phyloP scores from a whole-genome alignment of 768 basidiomycete species.

The Hericium erinaceus region DNA sequence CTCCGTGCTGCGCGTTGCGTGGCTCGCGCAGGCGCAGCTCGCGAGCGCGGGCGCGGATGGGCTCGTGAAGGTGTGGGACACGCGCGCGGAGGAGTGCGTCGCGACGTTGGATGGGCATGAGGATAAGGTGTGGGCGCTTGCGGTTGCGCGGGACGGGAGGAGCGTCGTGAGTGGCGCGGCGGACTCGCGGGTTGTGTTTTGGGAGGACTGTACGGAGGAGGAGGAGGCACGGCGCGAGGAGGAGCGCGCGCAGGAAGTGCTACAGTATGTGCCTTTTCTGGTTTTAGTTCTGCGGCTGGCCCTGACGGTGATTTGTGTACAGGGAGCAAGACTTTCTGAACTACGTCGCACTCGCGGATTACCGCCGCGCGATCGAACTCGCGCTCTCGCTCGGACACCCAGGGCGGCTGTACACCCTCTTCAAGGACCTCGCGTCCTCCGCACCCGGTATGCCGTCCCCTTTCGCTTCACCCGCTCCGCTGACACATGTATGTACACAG shows the following conservation, averaged over 20 bases:
- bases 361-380: slow-evolving; percentile 82
- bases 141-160: slow-evolving; percentile 70
- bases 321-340: slow-evolving; percentile 97
- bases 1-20: slow-evolving; percentile 90
- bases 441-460: slow-evolving; percentile 4
- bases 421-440: slow-evolving; percentile 46
- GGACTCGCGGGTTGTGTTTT: slow-evolving; percentile 92
- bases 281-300: not conserved
- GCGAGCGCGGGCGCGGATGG: slow-evolving; percentile 91
- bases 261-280: slow-evolving; percentile 50
- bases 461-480: slow-evolving; percentile 1
- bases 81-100: slow-evolving; percentile 79
- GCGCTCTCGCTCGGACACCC: slow-evolving; percentile 93
- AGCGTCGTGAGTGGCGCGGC: slow-evolving; percentile 91
- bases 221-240: slow-evolving; percentile 66
- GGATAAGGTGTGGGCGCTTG: slow-evolving; percentile 86
- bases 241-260: slow-evolving; percentile 62
- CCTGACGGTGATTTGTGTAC: not conserved
- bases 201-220: slow-evolving; percentile 90
- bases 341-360: slow-evolving; percentile 81
- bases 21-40: slow-evolving; percentile 80
- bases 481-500: not conserved
- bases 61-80: slow-evolving; percentile 91
- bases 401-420: slow-evolving; percentile 72
- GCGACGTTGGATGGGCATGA: slow-evolving; percentile 94